phyloP scores from a whole-genome alignment of 345 rosid species.

The Populus deltoides region DNA sequence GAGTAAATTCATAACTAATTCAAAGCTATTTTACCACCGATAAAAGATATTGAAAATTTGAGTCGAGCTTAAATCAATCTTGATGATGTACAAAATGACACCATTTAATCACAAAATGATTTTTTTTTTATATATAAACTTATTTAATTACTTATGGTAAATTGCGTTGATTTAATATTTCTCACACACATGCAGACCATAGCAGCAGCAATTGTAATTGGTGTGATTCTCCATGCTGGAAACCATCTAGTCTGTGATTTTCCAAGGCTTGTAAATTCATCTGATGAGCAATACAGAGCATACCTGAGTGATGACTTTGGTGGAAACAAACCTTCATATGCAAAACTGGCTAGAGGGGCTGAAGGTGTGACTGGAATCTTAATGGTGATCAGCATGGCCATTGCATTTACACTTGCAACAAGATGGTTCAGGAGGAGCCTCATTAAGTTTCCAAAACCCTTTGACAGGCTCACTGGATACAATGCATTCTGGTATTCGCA shows the following conservation, averaged over 20 bases:
- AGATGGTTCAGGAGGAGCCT: slow-evolving; percentile 69
- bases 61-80: background rate
- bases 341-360: slow-evolving; percentile 51
- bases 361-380: slow-evolving; percentile 84
- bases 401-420: slow-evolving; percentile 87
- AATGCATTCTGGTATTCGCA: slow-evolving; percentile 99
- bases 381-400: slow-evolving; percentile 66
- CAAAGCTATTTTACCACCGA: background rate
- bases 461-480: slow-evolving; percentile 87
- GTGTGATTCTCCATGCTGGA: slow-evolving; percentile 69
- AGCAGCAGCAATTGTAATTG: slow-evolving; percentile 87
- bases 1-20: background rate
- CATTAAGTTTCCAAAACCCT: slow-evolving; percentile 78
- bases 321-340: slow-evolving; percentile 53
- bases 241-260: slow-evolving; percentile 91
- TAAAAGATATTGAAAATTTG: background rate
- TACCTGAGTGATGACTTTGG: slow-evolving; percentile 55
- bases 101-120: background rate
- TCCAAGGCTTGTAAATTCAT: slow-evolving; percentile 55
- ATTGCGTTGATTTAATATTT: background rate
- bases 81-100: background rate
- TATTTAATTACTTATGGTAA: background rate
- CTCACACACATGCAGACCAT: slow-evolving; percentile 54
- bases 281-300: slow-evolving; percentile 20
- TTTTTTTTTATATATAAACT: no score